These are phyloP conservation scores for Phaffia tasmanica DNA, from an alignment of 768 basidiomycete genomes.

Conservation along the genomic window DNA sequence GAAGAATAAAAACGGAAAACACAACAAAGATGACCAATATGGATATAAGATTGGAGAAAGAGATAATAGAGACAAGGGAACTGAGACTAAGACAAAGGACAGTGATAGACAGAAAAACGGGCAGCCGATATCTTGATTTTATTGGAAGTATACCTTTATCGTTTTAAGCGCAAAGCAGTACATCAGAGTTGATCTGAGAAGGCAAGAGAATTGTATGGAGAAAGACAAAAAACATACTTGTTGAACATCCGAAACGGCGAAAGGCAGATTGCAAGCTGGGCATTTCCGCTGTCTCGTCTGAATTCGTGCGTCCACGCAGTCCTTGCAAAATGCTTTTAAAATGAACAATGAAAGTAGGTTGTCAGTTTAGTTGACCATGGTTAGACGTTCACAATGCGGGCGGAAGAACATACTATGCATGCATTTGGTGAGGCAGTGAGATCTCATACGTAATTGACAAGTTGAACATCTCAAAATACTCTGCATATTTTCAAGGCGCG, in stretches of 20 bases:
- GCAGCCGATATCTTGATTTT: neutral
- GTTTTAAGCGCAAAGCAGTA: neutral
- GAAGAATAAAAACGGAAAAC: neutral
- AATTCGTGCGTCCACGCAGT: conserved; percentile 73
- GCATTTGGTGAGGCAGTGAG: conserved; percentile 73
- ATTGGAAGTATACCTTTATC: conserved; percentile 15
- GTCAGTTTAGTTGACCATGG: conserved; percentile 44
- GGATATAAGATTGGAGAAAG: neutral
- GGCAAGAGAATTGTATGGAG: neutral
- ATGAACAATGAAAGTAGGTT: neutral
- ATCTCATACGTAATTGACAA: conserved; percentile 65
- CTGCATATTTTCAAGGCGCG: too few relatives aligned
- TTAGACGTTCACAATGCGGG: neutral
- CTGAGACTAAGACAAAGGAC: neutral
- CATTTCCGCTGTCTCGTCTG: conserved; percentile 86
- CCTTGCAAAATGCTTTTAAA: conserved; percentile 52
- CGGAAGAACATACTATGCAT: conserved; percentile 67
- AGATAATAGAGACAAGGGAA: neutral
- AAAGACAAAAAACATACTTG: conserved; percentile 39
- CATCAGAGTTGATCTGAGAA: neutral
- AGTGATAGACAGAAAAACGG: too few relatives aligned
- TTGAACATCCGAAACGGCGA: conserved; percentile 75
- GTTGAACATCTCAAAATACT: conserved; percentile 77
- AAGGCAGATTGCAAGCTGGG: conserved; percentile 70
- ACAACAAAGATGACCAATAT: neutral